Base-by-base conservation (phyloP, 75 land plant species). In the Sequoia sempervirens region DNA sequence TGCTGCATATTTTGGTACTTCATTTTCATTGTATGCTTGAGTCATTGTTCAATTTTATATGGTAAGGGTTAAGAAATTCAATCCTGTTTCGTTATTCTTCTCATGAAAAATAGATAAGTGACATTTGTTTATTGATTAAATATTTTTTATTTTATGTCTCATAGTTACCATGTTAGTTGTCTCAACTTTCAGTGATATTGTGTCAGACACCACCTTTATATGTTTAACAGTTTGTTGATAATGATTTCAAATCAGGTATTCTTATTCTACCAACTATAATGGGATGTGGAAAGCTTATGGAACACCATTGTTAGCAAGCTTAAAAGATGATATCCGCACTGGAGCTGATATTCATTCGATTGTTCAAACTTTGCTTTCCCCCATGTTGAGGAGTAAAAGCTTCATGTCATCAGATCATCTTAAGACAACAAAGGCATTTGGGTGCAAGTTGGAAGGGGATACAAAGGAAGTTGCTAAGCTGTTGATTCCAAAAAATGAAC, bases 221-320 rank as follows among this genome's bases (percentile, higher is more conserved):
- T 78, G 32, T n/a, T 45, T 45, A 45, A 78, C 4, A 14, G 32
- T n/a, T 78, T 12, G 13, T 47, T 78, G 5, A 78, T 78, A 45
- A 45, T 54, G 68, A 32, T 7, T 81, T 38, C 61, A 72, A 79
- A 79, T 68, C 68, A 93, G 94, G 87, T 87, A 82, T 30, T 18
- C 69, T 81, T 72, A 76, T 41, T 86, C 54, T 82, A 47, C 75
- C 5, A 85, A 82, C 14, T 34, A 81, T 37, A 81, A 64, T 28
- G 58, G 61, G 30, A 52, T 66, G 18, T 91, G 89, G 93, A 89
- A 84, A 85, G 87, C 92, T 28, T 93, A 83, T 83, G 95, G 95
- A 41, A 88, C 88, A 23, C 95, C 95, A 84, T 86, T 92, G 70
- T 82, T 92, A 36, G 86, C 87, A 64, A 81, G 92, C 75, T 87